phyloP scores from a whole-genome alignment of 2,329 filamentous ascomycete species.

The Talaromyces rugulosus region DNA sequence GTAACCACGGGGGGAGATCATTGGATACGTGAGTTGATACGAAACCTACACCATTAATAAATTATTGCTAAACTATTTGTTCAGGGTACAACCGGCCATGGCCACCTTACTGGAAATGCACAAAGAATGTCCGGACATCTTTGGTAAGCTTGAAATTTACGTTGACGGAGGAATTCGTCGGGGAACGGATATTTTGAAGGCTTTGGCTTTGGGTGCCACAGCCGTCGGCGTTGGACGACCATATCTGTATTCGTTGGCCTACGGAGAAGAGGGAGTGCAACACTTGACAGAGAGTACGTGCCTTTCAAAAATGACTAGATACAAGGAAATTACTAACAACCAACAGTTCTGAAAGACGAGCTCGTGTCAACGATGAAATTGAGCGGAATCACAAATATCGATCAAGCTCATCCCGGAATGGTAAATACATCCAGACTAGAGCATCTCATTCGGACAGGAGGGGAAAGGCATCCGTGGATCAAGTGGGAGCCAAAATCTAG shows the following conservation, averaged over 20 bases:
- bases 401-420: constrained; percentile 25
- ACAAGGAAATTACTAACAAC: neutral
- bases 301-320: neutral
- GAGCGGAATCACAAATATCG: constrained; percentile 22
- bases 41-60: neutral
- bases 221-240: constrained; percentile 58
- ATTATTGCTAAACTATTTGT: neutral
- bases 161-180: constrained; percentile 82
- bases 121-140: constrained; percentile 68
- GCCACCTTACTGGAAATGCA: constrained; percentile 70
- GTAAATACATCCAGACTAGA: constrained; percentile 28
- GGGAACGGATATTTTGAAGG: constrained; percentile 85
- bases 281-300: constrained; percentile 8
- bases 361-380: constrained; percentile 31
- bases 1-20: constrained; percentile 45
- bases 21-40: constrained; percentile 30
- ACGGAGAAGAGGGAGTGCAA: constrained; percentile 10
- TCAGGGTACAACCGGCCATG: constrained; percentile 52
- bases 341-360: constrained; percentile 27
- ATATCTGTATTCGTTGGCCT: constrained; percentile 10
- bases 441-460: constrained; percentile 10
- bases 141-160: constrained; percentile 70
- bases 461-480: constrained; percentile 10
- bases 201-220: constrained; percentile 75
- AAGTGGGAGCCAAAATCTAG: constrained; percentile 4